These are phyloP conservation scores for Fusarium sp. DNA, from an alignment of 2,329 filamentous ascomycete genomes.

Conservation along the genomic window DNA sequence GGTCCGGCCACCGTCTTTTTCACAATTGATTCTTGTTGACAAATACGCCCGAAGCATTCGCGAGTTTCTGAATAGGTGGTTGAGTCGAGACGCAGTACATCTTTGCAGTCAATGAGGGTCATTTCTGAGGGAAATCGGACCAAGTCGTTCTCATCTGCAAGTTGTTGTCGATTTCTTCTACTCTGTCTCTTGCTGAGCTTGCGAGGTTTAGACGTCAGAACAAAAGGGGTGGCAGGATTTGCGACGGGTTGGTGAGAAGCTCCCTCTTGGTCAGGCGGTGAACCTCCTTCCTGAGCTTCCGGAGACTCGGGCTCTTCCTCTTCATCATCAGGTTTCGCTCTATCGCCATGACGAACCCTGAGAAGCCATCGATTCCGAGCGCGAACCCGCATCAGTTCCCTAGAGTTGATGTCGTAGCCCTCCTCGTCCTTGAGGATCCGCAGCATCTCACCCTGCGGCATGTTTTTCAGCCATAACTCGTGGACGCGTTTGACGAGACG, in stretches of 20 bases:
- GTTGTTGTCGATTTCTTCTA: slow-evolving; percentile 75
- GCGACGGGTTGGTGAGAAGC: slow-evolving; percentile 2
- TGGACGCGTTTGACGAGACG: slow-evolving; percentile 76
- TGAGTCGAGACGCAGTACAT: slow-evolving; percentile 73
- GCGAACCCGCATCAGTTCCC: slow-evolving; percentile 77
- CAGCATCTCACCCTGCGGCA: slow-evolving; percentile 79
- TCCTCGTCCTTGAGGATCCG: slow-evolving; percentile 74
- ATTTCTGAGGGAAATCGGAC: slow-evolving; percentile 86
- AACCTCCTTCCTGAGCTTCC: slow-evolving; percentile 15
- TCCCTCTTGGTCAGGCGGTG: slow-evolving; percentile 10
- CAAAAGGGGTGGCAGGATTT: background rate
- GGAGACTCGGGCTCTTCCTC: slow-evolving; percentile 20
- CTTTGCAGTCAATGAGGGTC: slow-evolving; percentile 82
- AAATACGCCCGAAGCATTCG: slow-evolving; percentile 76
- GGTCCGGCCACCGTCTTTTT: slow-evolving; percentile 83
- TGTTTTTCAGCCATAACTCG: slow-evolving; percentile 83
- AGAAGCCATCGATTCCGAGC: slow-evolving; percentile 76
- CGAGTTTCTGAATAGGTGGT: slow-evolving; percentile 73
- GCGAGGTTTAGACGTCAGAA: background rate
- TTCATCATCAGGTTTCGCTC: slow-evolving; percentile 47
- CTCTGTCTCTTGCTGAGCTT: slow-evolving; percentile 62
- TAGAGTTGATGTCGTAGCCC: slow-evolving; percentile 78
- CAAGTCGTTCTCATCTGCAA: slow-evolving; percentile 75
- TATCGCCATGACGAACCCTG: slow-evolving; percentile 70
- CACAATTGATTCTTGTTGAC: slow-evolving; percentile 72